Percentiles rank a stretch among this genome's conserved stretches.
Evolutionary conservation across 2,329 filamentous ascomycete genomes (phyloP).

Genomic region (Phyllosticta citriasiana): DNA sequence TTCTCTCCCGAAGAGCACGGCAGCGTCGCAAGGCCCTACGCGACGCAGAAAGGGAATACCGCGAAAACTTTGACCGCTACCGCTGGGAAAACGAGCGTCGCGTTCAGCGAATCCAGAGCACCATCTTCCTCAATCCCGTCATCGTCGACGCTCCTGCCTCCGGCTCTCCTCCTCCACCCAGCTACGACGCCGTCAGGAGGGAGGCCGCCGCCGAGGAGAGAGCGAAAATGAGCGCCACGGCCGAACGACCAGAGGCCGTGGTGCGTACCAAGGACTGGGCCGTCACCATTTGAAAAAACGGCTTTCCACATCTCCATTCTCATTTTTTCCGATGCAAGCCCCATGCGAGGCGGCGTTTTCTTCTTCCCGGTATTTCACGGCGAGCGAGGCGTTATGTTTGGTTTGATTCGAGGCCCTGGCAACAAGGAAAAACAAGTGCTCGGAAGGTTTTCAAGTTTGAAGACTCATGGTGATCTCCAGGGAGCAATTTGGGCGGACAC

Average conservation of each 20-base stretch:
- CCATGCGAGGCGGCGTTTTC: not conserved
- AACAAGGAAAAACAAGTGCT: not conserved
- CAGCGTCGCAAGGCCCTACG: not conserved
- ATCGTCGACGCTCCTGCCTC: not conserved
- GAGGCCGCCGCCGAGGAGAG: not conserved
- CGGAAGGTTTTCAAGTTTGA: not conserved
- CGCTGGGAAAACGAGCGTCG: slow-evolving; percentile 1
- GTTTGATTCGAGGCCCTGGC: not conserved
- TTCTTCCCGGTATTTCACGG: not conserved
- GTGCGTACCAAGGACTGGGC: not conserved
- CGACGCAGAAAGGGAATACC: slow-evolving; percentile 3
- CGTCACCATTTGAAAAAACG: not conserved
- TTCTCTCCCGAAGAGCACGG: not conserved
- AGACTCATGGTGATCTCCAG: not conserved
- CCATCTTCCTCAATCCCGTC: not conserved
- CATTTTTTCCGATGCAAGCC: not conserved
- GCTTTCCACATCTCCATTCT: not conserved
- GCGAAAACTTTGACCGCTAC: not conserved
- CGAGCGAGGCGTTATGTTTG: not conserved
- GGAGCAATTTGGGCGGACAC: not conserved
- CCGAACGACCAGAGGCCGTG: not conserved
- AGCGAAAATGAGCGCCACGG: not conserved
- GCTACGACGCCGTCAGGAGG: not conserved
- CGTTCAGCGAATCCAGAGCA: not conserved
- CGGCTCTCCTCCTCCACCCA: not conserved